These are phyloP conservation scores for Jacaranda mimosifolia DNA, from an alignment of 257 asterid genomes.

Conservation along the genomic window DNA sequence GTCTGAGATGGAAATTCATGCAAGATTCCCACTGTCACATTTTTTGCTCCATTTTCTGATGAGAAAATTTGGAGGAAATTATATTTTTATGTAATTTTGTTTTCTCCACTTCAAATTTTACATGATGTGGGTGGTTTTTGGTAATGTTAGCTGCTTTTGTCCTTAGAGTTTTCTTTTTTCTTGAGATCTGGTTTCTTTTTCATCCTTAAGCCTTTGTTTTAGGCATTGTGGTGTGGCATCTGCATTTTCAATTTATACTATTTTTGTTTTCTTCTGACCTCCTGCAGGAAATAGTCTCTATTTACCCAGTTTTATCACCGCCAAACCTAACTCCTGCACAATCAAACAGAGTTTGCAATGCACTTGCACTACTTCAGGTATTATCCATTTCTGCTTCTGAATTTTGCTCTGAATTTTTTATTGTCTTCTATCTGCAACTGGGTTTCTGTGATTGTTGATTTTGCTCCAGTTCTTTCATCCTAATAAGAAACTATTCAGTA, in stretches of 20 bases:
- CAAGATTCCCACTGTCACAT: not conserved
- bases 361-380: conserved; percentile 98
- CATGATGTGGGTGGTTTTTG: not conserved
- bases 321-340: conserved; percentile 93
- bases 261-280: conserved; percentile 19
- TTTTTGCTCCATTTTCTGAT: not conserved
- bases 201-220: conserved; percentile 18
- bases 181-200: conserved; percentile 15
- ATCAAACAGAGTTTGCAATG: conserved; percentile 96
- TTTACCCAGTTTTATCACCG: conserved; percentile 94
- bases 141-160: conserved; percentile 16
- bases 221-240: conserved; percentile 21
- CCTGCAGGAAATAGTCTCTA: conserved; percentile 91
- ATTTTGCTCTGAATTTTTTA: not conserved
- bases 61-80: not conserved
- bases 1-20: conserved; percentile 16
- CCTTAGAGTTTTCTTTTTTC: not conserved
- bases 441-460: conserved; percentile 15
- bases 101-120: conserved; percentile 1
- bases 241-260: conserved; percentile 6
- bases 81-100: not conserved
- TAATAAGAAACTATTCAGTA: conserved; percentile 2
- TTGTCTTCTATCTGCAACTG: conserved; percentile 17
- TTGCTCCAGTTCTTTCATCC: conserved; percentile 16
- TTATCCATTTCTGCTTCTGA: conserved; percentile 18